phyloP scores from a whole-genome alignment of 352 stramenopile genomes.

The Globisporangium polare region DNA sequence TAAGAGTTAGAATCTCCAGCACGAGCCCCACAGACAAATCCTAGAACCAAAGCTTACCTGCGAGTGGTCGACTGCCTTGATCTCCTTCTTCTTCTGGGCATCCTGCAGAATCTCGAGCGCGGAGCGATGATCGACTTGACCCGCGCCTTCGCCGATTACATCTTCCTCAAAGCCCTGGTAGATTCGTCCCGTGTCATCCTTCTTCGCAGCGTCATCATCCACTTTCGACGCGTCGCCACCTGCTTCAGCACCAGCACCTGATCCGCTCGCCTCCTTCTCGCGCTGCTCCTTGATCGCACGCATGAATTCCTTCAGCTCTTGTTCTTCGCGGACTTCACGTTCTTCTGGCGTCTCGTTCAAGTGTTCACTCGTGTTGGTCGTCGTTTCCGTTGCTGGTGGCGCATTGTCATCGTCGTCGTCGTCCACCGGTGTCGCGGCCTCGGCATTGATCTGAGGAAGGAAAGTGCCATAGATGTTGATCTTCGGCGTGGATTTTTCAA shows the following conservation, averaged over 20 bases:
- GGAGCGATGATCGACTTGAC: constrained; percentile 70
- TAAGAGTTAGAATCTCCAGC: background rate
- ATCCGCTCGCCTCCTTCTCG: constrained; percentile 37
- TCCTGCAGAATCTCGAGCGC: constrained; percentile 90
- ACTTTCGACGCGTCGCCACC: constrained; percentile 9
- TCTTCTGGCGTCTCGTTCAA: constrained; percentile 51
- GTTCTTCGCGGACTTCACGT: constrained; percentile 70
- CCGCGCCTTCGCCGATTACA: constrained; percentile 74
- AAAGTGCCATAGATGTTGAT: constrained; percentile 88
- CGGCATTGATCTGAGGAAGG: constrained; percentile 34
- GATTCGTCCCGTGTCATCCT: constrained; percentile 70
- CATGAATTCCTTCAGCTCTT: constrained; percentile 87
- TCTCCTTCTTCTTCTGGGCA: constrained; percentile 90
- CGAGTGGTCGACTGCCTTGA: constrained; percentile 96
- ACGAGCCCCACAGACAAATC: background rate
- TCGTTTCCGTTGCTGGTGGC: background rate
- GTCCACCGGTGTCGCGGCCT: constrained; percentile 15
- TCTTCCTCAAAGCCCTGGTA: constrained; percentile 87
- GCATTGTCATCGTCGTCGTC: constrained; percentile 6
- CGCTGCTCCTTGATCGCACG: constrained; percentile 71
- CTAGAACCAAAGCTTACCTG: constrained; percentile 24
- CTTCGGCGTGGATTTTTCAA: constrained; percentile 57
- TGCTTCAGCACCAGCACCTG: background rate
- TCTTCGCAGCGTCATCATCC: constrained; percentile 29
- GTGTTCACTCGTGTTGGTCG: constrained; percentile 20